phyloP scores from a whole-genome alignment of 345 rosid genomes.

The Reutealis trisperma region DNA sequence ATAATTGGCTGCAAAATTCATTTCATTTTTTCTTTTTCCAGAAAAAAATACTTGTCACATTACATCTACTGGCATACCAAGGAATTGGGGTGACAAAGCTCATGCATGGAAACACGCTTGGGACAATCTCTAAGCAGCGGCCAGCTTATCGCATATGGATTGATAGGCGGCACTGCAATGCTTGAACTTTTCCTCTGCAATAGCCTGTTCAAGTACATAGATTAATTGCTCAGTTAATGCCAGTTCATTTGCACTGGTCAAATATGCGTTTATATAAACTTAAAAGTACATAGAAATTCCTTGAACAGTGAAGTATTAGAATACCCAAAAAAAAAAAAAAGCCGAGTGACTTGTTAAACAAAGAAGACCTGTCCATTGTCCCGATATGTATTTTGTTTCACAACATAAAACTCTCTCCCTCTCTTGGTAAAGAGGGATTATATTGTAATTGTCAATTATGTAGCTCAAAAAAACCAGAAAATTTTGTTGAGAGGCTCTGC shows the following conservation, averaged over 20 bases:
- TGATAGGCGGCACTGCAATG: slow-evolving; percentile 75
- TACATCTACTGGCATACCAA: background rate
- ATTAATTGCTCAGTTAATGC: background rate
- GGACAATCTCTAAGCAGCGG: slow-evolving; percentile 34
- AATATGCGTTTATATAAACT: background rate
- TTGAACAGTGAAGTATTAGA: background rate
- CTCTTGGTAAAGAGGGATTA: too few relatives aligned
- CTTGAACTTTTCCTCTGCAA: slow-evolving; percentile 91
- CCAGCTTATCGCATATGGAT: slow-evolving; percentile 68
- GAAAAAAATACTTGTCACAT: too few relatives aligned
- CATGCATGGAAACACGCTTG: background rate
- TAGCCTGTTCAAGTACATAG: slow-evolving; percentile 38
- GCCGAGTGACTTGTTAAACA: background rate
- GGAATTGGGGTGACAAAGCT: background rate
- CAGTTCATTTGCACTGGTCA: background rate
- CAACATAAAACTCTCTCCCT: background rate
- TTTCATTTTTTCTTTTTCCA: too few relatives aligned
- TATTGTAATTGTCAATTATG: background rate
- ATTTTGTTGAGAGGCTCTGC: background rate
- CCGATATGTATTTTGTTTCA: background rate
- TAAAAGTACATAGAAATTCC: background rate
- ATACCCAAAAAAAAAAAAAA: too few relatives aligned
- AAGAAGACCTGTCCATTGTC: background rate
- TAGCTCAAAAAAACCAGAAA: background rate
- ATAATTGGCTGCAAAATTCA: too few relatives aligned